Conservation (phyloP, 768 basidiomycete genomes). For the Lactarius indigo region DNA sequence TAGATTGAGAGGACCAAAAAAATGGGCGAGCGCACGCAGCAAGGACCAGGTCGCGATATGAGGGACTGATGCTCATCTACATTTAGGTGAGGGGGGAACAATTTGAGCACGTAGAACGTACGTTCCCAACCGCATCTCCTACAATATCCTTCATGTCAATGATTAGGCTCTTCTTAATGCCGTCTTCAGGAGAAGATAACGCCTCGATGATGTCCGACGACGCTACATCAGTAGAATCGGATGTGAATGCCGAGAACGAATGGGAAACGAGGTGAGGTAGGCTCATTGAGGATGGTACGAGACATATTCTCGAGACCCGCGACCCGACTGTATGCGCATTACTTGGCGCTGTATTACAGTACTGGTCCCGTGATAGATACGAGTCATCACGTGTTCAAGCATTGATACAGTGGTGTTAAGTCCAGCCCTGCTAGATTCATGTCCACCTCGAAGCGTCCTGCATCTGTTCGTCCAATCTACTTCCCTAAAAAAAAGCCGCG, state of each 20-base stretch:
- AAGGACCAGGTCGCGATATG: constrained; percentile 83
- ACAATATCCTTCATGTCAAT: constrained; percentile 79
- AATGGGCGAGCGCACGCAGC: constrained; percentile 61
- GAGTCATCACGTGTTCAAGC: not conserved
- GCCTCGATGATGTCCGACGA: constrained; percentile 17
- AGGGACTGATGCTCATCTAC: constrained; percentile 90
- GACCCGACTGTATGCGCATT: not conserved
- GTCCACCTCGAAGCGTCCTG: constrained; percentile 13
- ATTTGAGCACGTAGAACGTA: constrained; percentile 37
- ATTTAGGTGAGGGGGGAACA: not conserved
- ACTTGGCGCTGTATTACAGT: not conserved
- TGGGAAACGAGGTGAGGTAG: constrained; percentile 1
- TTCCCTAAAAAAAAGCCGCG: constrained; percentile 5
- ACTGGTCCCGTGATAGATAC: not conserved
- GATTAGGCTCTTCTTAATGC: constrained; percentile 56
- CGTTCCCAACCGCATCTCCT: constrained; percentile 81
- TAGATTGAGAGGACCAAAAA: not conserved
- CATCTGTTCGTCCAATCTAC: not conserved
- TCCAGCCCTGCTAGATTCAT: constrained; percentile 1
- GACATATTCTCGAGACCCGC: not conserved
- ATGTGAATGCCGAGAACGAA: not conserved
- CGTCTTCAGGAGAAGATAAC: constrained; percentile 46
- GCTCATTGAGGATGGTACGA: not conserved
- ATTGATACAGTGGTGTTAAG: not conserved
- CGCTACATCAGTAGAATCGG: not conserved